Conservation (phyloP, 1,284 basidiomycete genomes). For the Austroboletus niveus region DNA sequence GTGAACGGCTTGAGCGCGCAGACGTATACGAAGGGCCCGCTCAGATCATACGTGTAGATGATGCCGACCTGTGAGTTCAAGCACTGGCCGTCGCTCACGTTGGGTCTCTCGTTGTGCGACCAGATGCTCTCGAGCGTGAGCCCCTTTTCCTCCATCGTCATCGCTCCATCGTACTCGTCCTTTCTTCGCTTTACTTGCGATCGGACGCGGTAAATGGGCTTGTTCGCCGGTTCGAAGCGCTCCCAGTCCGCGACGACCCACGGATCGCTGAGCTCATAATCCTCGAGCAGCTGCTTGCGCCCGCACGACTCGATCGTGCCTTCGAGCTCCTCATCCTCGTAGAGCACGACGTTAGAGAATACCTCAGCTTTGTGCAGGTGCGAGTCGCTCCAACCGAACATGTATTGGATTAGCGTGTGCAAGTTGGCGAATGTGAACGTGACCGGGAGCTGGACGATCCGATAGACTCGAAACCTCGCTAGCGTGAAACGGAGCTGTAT, state of each 20-base stretch:
- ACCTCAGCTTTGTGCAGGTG: conserved; percentile 31
- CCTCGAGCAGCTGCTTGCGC: conserved; percentile 19
- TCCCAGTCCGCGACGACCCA: conserved; percentile 16
- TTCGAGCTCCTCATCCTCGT: conserved; percentile 10
- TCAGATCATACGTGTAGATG: conserved; percentile 31
- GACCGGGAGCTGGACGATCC: conserved; percentile 31
- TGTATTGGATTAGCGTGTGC: conserved; percentile 34
- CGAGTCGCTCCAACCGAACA: conserved; percentile 37
- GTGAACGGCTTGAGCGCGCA: not conserved
- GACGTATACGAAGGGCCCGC: conserved; percentile 6
- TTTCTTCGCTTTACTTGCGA: conserved; percentile 8
- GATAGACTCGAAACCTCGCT: conserved; percentile 31
- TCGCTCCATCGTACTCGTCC: conserved; percentile 12
- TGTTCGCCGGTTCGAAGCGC: conserved; percentile 13
- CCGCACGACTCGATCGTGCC: conserved; percentile 35
- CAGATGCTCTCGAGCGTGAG: conserved; percentile 32
- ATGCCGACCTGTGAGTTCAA: conserved; percentile 30
- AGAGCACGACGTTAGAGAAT: conserved; percentile 26
- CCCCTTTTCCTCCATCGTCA: conserved; percentile 26
- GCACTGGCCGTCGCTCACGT: conserved; percentile 31
- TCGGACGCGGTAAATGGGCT: conserved; percentile 26
- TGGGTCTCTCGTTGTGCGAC: conserved; percentile 22
- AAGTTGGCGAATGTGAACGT: conserved; percentile 38
- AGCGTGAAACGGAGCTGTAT: conserved; percentile 35
- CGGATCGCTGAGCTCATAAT: conserved; percentile 13